phyloP scores from a whole-genome alignment of 306 rosid species.

The Begonia peltatifolia region DNA sequence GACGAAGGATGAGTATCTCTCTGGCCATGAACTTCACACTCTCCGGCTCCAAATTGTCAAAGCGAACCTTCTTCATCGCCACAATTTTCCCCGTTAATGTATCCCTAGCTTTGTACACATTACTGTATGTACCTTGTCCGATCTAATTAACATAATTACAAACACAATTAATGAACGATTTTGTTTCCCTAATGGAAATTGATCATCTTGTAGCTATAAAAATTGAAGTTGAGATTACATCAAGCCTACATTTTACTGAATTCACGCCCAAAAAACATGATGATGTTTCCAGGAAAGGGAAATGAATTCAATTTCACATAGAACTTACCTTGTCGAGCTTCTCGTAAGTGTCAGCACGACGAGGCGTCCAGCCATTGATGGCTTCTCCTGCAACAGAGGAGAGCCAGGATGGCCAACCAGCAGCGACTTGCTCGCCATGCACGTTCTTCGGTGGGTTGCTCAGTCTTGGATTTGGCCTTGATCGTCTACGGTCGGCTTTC shows the following conservation, averaged over 20 bases:
- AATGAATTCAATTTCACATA: neutral
- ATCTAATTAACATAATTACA: constrained; percentile 35
- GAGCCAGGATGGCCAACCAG: constrained; percentile 99
- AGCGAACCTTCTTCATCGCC: constrained; percentile 78
- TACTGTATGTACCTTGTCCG: constrained; percentile 91
- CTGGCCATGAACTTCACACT: constrained; percentile 91
- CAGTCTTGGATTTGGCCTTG: constrained; percentile 77
- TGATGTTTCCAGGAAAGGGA: too few relatives aligned
- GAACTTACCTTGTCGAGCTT: constrained; percentile 69
- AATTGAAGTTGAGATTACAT: neutral
- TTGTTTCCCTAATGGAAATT: neutral
- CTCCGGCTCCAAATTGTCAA: constrained; percentile 88
- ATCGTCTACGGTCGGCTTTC: constrained; percentile 50
- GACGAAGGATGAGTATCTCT: constrained; percentile 75
- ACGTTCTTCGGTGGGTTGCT: constrained; percentile 74
- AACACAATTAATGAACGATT: neutral
- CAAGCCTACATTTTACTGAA: neutral
- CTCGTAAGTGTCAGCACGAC: constrained; percentile 85
- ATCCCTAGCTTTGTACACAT: constrained; percentile 92
- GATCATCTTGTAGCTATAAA: neutral
- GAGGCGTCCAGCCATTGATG: constrained; percentile 81
- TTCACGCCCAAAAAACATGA: too few relatives aligned
- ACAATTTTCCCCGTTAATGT: constrained; percentile 58
- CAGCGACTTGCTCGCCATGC: constrained; percentile 97
- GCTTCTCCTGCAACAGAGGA: constrained; percentile 98